Conservation (phyloP, 495 filamentous ascomycete species). For the Tuber borchii region DNA sequence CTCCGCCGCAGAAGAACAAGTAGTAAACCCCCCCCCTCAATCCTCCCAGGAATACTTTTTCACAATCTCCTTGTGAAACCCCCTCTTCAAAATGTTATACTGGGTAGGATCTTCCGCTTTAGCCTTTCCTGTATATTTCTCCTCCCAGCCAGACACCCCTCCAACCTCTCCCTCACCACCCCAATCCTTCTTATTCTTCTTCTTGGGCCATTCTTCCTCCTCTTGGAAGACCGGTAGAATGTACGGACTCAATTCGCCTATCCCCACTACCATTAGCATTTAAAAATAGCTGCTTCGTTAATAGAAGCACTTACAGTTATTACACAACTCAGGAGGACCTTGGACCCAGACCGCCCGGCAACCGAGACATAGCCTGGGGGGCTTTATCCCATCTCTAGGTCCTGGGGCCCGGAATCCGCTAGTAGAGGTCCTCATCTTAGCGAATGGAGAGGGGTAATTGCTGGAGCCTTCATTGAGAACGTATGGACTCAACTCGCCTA, state of each 20-base stretch:
- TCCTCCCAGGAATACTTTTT: neutral
- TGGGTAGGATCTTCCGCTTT: neutral
- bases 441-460: neutral
- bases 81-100: neutral
- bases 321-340: neutral
- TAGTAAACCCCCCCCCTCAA: neutral
- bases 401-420: neutral
- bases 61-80: neutral
- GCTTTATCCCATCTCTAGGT: neutral
- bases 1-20: neutral
- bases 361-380: neutral
- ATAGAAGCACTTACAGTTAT: neutral
- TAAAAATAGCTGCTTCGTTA: neutral
- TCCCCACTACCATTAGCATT: neutral
- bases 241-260: neutral
- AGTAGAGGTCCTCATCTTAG: neutral
- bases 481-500: neutral
- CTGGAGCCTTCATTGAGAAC: neutral
- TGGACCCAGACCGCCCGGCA: neutral
- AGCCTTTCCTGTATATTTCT: neutral
- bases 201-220: neutral
- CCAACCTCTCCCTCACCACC: neutral
- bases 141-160: neutral
- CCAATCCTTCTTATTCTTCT: neutral
- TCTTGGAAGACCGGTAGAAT: neutral